Percentiles rank a stretch among this genome's conserved stretches.
phyloP scores from a whole-genome alignment of 257 asterid genomes.

The Ilex asprella region DNA sequence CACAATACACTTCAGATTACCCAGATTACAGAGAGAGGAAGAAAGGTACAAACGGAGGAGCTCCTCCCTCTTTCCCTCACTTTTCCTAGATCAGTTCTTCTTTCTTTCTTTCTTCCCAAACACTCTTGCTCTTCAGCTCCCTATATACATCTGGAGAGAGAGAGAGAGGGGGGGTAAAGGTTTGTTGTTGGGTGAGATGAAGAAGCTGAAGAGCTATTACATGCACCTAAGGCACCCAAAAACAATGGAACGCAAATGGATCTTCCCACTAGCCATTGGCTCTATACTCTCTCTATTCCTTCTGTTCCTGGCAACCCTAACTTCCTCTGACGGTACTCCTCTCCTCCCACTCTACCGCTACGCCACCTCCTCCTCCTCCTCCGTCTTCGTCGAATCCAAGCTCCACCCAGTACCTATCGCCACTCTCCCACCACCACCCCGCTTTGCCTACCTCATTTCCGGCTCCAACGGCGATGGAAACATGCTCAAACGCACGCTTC shows the following conservation, averaged over 20 bases:
- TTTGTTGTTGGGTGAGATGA: conserved; percentile 29
- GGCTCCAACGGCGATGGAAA: conserved; percentile 87
- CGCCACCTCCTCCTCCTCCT: conserved; percentile 42
- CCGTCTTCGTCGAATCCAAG: conserved; percentile 70
- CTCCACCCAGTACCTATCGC: conserved; percentile 55
- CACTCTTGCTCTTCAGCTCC: too few species aligned
- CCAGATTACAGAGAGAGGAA: too few species aligned
- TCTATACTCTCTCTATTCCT: conserved; percentile 63
- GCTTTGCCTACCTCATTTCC: conserved; percentile 72
- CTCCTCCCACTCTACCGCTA: conserved; percentile 65
- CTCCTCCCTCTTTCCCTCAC: too few species aligned
- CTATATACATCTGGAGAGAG: too few species aligned
- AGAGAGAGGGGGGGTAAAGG: too few species aligned
- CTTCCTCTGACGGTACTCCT: conserved; percentile 79
- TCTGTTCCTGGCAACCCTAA: conserved; percentile 57
- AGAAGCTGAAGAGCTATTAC: conserved; percentile 78
- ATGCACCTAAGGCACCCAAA: conserved; percentile 57
- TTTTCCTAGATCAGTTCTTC: too few species aligned
- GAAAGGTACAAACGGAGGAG: too few species aligned
- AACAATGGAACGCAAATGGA: conserved; percentile 72
- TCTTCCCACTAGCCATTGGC: conserved; percentile 77
- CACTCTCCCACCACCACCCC: conserved; percentile 61
- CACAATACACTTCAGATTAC: too few species aligned
- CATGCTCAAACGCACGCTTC: conserved; percentile 69
- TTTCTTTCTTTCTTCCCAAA: too few species aligned